A percentile compares a stretch with the other conserved stretches of the same genome.
Conservation (phyloP, 2,329 filamentous ascomycete species). For the Teratosphaeria viscida region DNA sequence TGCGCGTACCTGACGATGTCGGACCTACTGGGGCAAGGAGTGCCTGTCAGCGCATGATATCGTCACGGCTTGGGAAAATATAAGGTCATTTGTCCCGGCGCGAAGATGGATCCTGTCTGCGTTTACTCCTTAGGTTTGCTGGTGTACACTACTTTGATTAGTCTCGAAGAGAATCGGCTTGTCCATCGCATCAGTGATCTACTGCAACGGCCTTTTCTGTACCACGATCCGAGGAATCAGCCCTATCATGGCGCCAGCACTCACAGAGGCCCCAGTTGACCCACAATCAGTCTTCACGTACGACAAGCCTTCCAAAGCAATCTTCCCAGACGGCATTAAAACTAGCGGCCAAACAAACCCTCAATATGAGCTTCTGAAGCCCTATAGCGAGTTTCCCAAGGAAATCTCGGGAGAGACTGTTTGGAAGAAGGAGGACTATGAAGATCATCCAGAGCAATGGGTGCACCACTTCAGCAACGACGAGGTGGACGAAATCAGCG, state of each 20-base stretch:
- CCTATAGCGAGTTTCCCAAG: constrained; percentile 61
- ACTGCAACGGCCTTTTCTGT: background rate
- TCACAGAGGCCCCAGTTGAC: constrained; percentile 8
- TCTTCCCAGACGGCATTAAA: constrained; percentile 57
- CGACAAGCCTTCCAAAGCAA: constrained; percentile 24
- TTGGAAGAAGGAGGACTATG: constrained; percentile 59
- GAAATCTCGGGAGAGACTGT: constrained; percentile 57
- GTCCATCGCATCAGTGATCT: background rate
- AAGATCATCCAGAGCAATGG: constrained; percentile 56
- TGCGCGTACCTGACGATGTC: background rate
- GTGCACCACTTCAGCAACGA: constrained; percentile 56
- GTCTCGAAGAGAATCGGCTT: background rate
- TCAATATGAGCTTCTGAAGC: constrained; percentile 51
- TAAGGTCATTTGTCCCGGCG: background rate
- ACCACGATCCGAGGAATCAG: background rate
- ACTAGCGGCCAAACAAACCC: constrained; percentile 67
- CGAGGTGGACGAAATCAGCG: constrained; percentile 57
- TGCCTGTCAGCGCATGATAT: background rate
- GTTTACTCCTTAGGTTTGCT: constrained; percentile 13
- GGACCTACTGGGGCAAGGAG: background rate
- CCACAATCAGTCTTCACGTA: constrained; percentile 10
- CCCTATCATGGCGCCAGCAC: constrained; percentile 10
- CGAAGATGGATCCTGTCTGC: constrained; percentile 11
- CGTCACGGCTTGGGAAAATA: background rate
- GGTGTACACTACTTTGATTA: constrained; percentile 7